phyloP scores from a whole-genome alignment of 768 basidiomycete genomes.

The Boletus rubropictus region DNA sequence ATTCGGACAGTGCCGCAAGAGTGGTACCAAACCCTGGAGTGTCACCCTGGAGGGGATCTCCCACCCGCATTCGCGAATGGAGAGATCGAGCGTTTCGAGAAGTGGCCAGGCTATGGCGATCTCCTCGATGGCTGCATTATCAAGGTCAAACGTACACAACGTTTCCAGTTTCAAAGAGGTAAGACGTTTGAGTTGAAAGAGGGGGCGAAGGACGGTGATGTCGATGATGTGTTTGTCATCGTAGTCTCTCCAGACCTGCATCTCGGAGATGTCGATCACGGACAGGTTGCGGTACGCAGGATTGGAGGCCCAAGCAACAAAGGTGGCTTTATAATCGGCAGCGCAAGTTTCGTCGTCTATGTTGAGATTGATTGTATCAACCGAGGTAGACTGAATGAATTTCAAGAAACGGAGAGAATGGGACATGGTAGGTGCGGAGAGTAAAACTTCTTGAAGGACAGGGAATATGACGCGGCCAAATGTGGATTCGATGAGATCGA shows the following conservation, averaged over 20 bases:
- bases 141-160: conserved; percentile 24
- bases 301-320: conserved; percentile 20
- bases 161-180: conserved; percentile 25
- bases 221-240: conserved; percentile 29
- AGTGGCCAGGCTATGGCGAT: conserved; percentile 25
- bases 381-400: conserved; percentile 23
- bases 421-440: conserved; percentile 23
- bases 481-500: conserved; percentile 18
- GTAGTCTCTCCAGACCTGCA: conserved; percentile 27
- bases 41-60: conserved; percentile 28
- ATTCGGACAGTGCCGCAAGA: conserved; percentile 21
- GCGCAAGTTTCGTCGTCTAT: conserved; percentile 28
- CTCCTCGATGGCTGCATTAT: conserved; percentile 21
- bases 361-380: conserved; percentile 31
- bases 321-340: conserved; percentile 20
- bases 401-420: conserved; percentile 21
- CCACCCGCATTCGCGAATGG: conserved; percentile 28
- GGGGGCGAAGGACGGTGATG: conserved; percentile 20
- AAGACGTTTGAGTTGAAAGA: conserved; percentile 21
- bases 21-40: conserved; percentile 18
- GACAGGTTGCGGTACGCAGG: conserved; percentile 23
- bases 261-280: conserved; percentile 26
- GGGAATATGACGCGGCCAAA: conserved; percentile 14
- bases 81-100: conserved; percentile 26
- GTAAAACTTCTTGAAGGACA: conserved; percentile 18